Base-by-base conservation (phyloP, 2,329 filamentous ascomycete species). In the Orbilia brochopaga region DNA sequence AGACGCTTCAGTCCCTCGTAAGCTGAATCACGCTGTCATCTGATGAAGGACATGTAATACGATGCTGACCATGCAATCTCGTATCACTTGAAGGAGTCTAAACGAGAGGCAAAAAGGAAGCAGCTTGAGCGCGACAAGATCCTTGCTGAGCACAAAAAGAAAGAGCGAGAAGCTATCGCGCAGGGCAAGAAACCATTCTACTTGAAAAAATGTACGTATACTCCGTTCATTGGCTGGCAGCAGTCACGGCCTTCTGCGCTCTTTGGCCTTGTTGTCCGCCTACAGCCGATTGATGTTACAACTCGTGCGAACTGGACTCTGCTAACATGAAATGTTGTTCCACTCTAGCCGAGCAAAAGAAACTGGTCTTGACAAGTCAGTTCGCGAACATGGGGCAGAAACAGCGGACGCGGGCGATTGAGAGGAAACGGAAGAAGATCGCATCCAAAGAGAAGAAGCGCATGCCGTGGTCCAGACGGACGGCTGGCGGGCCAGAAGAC, bases 171-270 rank as follows among this genome's bases (percentile, higher is more conserved):
- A 79, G 81, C 90, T 72, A 87, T 97, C 57, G 87, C 87, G 76
- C 86, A 95, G 81, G 94, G 94, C 73, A 97, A 97, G 86, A 87
- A 85, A 78, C 93, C 94, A 0, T 99, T 92, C 81, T 97, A 91
- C 80, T 82, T 97, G 77, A 99, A 99, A 86, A 88, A 88, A 82
- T 82, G 83, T 81, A 78, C n/a, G 66, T 70, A 50, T 48, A 44
- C 17, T 44, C 51, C 27, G 21, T n/a, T 54, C 54, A 70, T 70
- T 60, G 66, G 59, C 48, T 50, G 58, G 66, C 54, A 27, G 51
- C 46, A 57, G 51, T 55, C 59, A 78, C 61, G 24, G 42, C 24
- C n/a, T 54, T 40, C 48, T 27, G 53, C 52, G 56, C 51, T 30
- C 19, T 42, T 13, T 23, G 52, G 56, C 17, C 19, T 1, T 24